These are phyloP conservation scores for Coprinellus micaceus DNA, from an alignment of 768 basidiomycete species.

Conservation along the genomic window DNA sequence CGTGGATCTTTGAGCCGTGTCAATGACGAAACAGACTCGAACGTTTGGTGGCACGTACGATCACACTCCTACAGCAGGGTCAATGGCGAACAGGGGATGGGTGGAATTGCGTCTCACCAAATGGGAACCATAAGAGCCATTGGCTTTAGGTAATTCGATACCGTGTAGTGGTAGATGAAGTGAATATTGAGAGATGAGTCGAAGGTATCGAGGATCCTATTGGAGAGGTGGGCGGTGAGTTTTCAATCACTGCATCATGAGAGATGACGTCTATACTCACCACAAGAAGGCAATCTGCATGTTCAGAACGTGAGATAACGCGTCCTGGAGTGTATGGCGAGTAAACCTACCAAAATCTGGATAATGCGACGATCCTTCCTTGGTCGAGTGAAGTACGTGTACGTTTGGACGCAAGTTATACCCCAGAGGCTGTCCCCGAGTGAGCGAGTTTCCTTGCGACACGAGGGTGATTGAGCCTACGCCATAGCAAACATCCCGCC, in stretches of 20 bases:
- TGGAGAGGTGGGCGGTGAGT: background rate
- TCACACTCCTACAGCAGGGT: conserved; percentile 39
- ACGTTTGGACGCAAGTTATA: conserved; percentile 52
- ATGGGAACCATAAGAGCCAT: conserved; percentile 34
- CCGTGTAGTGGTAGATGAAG: conserved; percentile 56
- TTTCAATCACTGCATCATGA: background rate
- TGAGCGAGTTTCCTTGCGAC: background rate
- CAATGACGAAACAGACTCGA: no score
- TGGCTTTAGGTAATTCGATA: conserved; percentile 50
- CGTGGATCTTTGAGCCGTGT: conserved; percentile 41
- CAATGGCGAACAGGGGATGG: background rate
- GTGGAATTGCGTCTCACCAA: no score
- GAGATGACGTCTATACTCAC: no score
- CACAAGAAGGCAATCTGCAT: conserved; percentile 16
- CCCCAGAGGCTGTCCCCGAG: conserved; percentile 48
- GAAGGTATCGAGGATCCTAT: conserved; percentile 53
- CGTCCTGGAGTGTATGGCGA: no score
- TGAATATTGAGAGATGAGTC: conserved; percentile 51
- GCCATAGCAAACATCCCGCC: conserved; percentile 52
- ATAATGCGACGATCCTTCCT: conserved; percentile 29
- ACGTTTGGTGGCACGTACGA: conserved; percentile 25
- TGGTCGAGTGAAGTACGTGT: conserved; percentile 42
- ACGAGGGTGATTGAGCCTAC: no score
- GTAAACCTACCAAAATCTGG: conserved; percentile 41
- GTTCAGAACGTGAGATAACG: no score